These are phyloP conservation scores for Corchorus capsularis DNA, from an alignment of 345 rosid species.

Conservation along the genomic window DNA sequence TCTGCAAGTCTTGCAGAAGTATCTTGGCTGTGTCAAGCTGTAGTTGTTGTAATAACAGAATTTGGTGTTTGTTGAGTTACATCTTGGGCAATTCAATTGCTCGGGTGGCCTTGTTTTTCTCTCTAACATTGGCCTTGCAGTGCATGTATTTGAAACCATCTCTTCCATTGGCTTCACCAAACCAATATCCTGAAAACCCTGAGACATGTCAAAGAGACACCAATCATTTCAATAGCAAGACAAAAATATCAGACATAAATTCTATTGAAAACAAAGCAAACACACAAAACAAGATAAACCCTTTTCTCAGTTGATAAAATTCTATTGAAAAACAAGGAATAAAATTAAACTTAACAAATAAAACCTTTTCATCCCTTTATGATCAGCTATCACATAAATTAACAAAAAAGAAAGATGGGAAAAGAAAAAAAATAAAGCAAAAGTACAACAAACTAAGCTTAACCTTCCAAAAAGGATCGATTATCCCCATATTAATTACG, in stretches of 20 bases:
- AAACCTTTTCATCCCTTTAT: constrained; percentile 14
- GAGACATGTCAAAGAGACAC: background rate
- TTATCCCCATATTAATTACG: constrained; percentile 23
- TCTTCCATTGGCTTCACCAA: constrained; percentile 38
- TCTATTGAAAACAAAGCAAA: background rate
- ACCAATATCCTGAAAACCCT: constrained; percentile 29
- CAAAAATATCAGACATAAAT: background rate
- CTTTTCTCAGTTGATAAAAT: constrained; percentile 2
- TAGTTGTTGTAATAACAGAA: constrained; percentile 59
- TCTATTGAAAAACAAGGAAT: background rate
- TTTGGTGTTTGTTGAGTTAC: constrained; percentile 53
- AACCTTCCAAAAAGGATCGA: constrained; percentile 22
- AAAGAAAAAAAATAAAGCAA: background rate
- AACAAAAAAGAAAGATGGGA: constrained; percentile 2
- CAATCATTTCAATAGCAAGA: background rate
- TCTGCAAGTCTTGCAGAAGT: constrained; percentile 59
- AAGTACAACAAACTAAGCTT: constrained; percentile 26
- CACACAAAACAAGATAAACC: constrained; percentile 2
- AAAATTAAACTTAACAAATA: constrained; percentile 11
- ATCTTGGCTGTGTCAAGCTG: constrained; percentile 53
- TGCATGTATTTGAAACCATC: constrained; percentile 21
- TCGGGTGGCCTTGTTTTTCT: constrained; percentile 42
- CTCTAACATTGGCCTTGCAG: constrained; percentile 32
- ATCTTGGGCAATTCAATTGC: constrained; percentile 52
- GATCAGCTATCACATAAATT: constrained; percentile 7